Evolutionary conservation across 768 basidiomycete genomes (phyloP), one percentile per base, ranked within the genome.

Genomic region (Suillus plorans): DNA sequence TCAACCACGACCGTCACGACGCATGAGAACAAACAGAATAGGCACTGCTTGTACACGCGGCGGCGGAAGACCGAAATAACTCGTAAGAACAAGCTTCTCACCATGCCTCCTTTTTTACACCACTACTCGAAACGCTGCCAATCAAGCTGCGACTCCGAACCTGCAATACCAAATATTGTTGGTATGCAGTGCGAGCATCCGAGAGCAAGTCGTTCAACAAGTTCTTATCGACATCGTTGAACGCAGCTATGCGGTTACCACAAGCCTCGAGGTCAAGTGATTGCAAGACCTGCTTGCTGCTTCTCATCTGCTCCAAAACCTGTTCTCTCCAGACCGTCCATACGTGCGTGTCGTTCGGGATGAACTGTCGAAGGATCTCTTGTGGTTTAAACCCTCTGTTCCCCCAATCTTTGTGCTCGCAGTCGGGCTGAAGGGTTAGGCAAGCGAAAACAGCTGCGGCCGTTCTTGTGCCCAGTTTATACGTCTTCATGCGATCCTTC

Each of bases 341-440:
- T 25, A 64, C 63, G 13, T 63, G 22, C 22, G 63, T 64, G n/a
- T 64, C 63, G 31, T 64, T 62, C 3, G 63, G 61, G 31, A 64
- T 41, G 6, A 64, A 63, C 8, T 64, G 61, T 63, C 60, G 60
- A 49, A 59, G 16, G 14, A 63, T 59, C n/a, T 61, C 34, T 3
- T 61, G 18, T 13, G 62, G 62, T 28, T 28, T 57, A 31, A 60
- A 41, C 16, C 58, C 41, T 28, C 6, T 59, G 5, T 28, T 31
- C 28, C 18, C 41, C 58, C 58, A 59, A 7, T 59, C 58, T 42
- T 0, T 18, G 12, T 28, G 10, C 12, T 42, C 28, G 58, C 58
- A 41, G 37, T 49, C 16, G 25, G 66, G 60, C 34, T 61, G 47
- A 22, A 64, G 62, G 7, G 47, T 20, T 13, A 64, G 63, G 42